A percentile compares a stretch with the other conserved stretches of the same genome.
These are phyloP conservation scores for Pinus taeda DNA, from an alignment of 75 land plant genomes.

Conservation along the genomic window DNA sequence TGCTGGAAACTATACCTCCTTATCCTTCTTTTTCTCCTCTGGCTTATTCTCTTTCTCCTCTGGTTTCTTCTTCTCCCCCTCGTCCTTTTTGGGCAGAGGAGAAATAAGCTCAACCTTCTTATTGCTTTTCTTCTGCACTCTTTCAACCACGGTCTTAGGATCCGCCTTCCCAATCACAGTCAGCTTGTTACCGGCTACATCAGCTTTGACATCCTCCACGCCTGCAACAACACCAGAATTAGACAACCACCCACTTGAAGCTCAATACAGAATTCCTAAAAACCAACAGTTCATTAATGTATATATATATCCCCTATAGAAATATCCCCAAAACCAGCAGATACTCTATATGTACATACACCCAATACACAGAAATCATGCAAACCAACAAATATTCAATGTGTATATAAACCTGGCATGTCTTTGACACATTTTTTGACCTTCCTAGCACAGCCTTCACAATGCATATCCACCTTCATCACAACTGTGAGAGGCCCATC, in stretches of 20 bases:
- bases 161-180: constrained; percentile 50
- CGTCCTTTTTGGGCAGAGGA: constrained; percentile 37
- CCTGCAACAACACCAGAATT: constrained; percentile 23
- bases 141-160: constrained; percentile 38
- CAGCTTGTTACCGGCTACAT: constrained; percentile 25
- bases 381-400: not conserved
- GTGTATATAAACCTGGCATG: constrained; percentile 20
- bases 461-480: constrained; percentile 54
- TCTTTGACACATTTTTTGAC: constrained; percentile 25
- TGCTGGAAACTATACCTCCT: constrained; percentile 10
- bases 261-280: too few relatives aligned
- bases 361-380: not conserved
- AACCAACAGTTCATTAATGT: too few relatives aligned
- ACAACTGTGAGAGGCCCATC: constrained; percentile 21
- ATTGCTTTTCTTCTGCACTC: constrained; percentile 31
- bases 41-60: constrained; percentile 6
- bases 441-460: constrained; percentile 60
- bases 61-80: constrained; percentile 8
- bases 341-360: not conserved
- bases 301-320: not conserved
- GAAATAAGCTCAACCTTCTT: constrained; percentile 57
- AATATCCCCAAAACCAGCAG: not conserved
- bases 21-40: constrained; percentile 15
- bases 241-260: too few relatives aligned
- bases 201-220: constrained; percentile 34